Percentiles rank a stretch among this genome's conserved stretches.
These are phyloP conservation scores for Phaeotremella fagi DNA, from an alignment of 768 basidiomycete species.

Conservation along the genomic window DNA sequence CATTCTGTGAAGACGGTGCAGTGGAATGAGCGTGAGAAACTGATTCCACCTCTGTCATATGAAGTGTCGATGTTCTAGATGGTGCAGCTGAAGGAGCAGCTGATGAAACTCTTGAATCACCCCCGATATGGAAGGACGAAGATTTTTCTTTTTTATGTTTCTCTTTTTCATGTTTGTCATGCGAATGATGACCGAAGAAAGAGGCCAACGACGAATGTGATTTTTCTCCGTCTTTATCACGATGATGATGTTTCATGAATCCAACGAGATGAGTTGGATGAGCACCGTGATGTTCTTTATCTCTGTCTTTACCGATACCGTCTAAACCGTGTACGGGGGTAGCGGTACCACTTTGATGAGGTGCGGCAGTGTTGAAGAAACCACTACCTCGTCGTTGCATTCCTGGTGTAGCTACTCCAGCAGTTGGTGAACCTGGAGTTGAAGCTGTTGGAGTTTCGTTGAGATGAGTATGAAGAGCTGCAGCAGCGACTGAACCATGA, in stretches of 20 bases:
- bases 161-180: too few relatives aligned
- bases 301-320: constrained; percentile 16
- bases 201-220: constrained; percentile 41
- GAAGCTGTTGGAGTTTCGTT: constrained; percentile 27
- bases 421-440: constrained; percentile 19
- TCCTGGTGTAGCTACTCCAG: constrained; percentile 34
- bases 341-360: constrained; percentile 4
- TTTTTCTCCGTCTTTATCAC: constrained; percentile 45
- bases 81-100: constrained; percentile 31
- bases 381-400: constrained; percentile 40
- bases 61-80: constrained; percentile 25
- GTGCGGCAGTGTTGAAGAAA: constrained; percentile 31
- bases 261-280: constrained; percentile 41
- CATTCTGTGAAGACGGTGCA: constrained; percentile 8
- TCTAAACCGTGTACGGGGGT: constrained; percentile 8
- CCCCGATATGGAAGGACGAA: too few relatives aligned
- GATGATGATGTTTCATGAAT: constrained; percentile 47
- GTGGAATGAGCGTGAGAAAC: background rate
- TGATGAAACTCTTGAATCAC: constrained; percentile 25
- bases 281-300: constrained; percentile 39
- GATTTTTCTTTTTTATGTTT: constrained; percentile 38
- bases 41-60: constrained; percentile 19
- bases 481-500: constrained; percentile 23
- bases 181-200: constrained; percentile 43
- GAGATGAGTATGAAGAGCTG: constrained; percentile 24